Conservation (phyloP, 1,284 basidiomycete species). For the Paramarasmius palmivorus region DNA sequence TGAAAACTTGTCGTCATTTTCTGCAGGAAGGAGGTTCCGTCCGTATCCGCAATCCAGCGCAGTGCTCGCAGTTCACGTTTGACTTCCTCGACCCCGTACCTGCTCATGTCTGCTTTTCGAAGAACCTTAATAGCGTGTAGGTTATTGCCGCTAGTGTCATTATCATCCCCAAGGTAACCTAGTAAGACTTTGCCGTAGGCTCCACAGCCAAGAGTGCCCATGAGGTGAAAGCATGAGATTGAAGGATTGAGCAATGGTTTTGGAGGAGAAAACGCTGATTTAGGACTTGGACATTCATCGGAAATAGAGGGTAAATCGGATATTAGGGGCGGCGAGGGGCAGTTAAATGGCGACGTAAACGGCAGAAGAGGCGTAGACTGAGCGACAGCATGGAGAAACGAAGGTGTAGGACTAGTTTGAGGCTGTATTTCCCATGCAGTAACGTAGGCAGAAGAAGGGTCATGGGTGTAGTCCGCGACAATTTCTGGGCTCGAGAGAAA, state of each 20-base stretch:
- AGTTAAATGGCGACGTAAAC: not conserved
- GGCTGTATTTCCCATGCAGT: not conserved
- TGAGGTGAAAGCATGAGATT: conserved; percentile 13
- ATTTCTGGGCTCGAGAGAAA: not conserved
- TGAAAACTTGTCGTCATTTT: conserved; percentile 17
- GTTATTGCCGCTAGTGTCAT: conserved; percentile 3
- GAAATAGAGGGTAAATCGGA: conserved; percentile 1
- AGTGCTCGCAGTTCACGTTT: conserved; percentile 22
- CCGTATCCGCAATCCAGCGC: conserved; percentile 15
- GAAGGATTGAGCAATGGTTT: conserved; percentile 3
- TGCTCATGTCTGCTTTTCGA: conserved; percentile 14
- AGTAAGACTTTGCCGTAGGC: conserved; percentile 27
- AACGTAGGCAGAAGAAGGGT: not conserved
- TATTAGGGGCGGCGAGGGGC: not conserved
- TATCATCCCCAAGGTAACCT: conserved; percentile 16
- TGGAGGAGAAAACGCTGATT: not conserved
- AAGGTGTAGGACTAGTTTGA: not conserved
- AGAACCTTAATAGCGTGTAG: conserved; percentile 27
- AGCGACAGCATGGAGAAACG: not conserved
- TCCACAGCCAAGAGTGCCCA: conserved; percentile 25
- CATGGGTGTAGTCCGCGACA: too few species aligned
- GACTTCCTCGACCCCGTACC: conserved; percentile 13
- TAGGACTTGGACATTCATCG: not conserved
- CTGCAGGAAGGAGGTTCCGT: conserved; percentile 15
- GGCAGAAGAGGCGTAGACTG: not conserved